Percentiles rank a stretch among this genome's conserved stretches.
Conservation (phyloP, 768 basidiomycete genomes). For the Phlebiopsis flavidoalba region DNA sequence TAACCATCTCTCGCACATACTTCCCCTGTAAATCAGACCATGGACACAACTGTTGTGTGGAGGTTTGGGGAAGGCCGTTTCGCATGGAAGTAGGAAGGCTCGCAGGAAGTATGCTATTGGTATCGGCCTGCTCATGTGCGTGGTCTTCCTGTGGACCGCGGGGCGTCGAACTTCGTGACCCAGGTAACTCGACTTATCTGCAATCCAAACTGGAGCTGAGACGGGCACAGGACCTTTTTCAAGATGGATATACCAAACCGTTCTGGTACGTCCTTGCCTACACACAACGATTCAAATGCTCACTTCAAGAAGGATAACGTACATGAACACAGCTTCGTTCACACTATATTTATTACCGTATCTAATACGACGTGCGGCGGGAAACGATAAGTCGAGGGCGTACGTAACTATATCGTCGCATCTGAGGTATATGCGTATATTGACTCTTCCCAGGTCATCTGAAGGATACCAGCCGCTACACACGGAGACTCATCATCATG, state of each 20-base stretch:
- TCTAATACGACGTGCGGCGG: slow-evolving; percentile 31
- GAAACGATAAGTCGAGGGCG: slow-evolving; percentile 2
- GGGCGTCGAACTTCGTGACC: slow-evolving; percentile 82
- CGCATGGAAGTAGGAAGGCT: neutral
- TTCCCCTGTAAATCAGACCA: neutral
- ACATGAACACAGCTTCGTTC: slow-evolving; percentile 90
- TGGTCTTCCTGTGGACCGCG: slow-evolving; percentile 88
- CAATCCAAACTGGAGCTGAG: neutral
- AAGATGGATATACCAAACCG: slow-evolving; percentile 81
- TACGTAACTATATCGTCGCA: slow-evolving; percentile 12
- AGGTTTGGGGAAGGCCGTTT: neutral
- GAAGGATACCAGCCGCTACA: slow-evolving; percentile 25
- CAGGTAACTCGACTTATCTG: slow-evolving; percentile 45
- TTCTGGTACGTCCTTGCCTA: slow-evolving; percentile 55
- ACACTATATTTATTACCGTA: slow-evolving; percentile 73
- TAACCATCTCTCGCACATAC: neutral
- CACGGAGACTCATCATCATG: slow-evolving; percentile 17
- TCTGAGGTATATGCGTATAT: neutral
- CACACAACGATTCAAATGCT: neutral
- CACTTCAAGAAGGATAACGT: slow-evolving; percentile 58
- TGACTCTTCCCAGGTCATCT: slow-evolving; percentile 10
- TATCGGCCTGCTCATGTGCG: slow-evolving; percentile 62
- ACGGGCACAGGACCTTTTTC: slow-evolving; percentile 36
- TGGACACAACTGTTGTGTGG: neutral
- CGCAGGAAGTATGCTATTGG: slow-evolving; percentile 48